Base-by-base conservation (phyloP, 805 yeast genomes). In the Candida alai region DNA sequence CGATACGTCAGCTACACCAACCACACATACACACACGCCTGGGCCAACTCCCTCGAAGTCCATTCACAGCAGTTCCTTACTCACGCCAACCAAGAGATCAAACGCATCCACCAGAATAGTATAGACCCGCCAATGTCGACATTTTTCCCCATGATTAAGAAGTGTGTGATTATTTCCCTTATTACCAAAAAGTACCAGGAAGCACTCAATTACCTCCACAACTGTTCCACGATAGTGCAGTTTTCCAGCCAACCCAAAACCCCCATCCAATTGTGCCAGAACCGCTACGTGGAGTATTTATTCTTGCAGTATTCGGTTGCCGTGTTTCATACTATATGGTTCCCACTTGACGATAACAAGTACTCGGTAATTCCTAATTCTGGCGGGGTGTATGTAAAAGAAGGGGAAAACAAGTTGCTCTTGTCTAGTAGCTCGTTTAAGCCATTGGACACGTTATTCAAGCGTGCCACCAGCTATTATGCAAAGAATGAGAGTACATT, bases 201-300 rank as follows among this genome's bases (percentile, higher is more conserved):
- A 26, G 49, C 51, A 4, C 30, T 41, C n/a, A 38, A 41, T 21
- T 41, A 45, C 17, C 24, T 57, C 19, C 44, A 42, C 24, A 45
- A 42, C 14, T 42, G 43, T 24, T 28, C 38, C 6, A 37, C 49
- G 12, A 24, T 42, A 18, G 47, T 47, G 14, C 55, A 42, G 17
- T 56, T 61, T 40, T 28, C 46, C 13, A 43, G 45, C 12, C 62
- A 55, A 23, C 59, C 62, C 6, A 36, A 41, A 13, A 48, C 45
- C 26, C 34, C 40, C 18, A 37, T 33, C 9, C 51, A 42, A 22
- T 48, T 58, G 29, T 39, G 39, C 11, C 35, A 38, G 6, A 61
- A 58, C 43, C 34, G 45, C 19, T 57, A 45, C 42, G 37, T 61
- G 20, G 64, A 62, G 42, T 53, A 45, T 32, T 41, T 51, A 19